Percentiles rank a stretch among this genome's conserved stretches.
Conservation (phyloP, 2,329 filamentous ascomycete genomes). For the Fusarium miscanthi region DNA sequence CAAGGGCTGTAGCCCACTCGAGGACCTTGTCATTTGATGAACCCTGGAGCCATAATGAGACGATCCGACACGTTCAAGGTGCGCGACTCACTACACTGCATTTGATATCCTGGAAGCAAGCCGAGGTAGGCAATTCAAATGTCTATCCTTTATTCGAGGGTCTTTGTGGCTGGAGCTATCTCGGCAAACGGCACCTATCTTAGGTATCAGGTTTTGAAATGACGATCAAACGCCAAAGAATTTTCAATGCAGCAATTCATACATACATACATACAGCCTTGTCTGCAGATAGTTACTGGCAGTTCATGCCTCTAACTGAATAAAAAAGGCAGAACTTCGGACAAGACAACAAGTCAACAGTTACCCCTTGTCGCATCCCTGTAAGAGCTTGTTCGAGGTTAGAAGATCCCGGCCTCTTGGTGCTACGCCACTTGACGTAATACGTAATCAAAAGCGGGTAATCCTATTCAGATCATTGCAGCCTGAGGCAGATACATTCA, state of each 20-base stretch:
- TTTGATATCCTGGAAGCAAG: not conserved
- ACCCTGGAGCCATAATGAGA: not conserved
- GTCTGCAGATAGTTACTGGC: not conserved
- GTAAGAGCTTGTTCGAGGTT: slow-evolving; percentile 15
- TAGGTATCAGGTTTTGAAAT: not conserved
- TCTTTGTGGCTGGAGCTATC: slow-evolving; percentile 1
- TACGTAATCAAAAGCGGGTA: slow-evolving; percentile 31
- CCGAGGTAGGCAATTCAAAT: slow-evolving; percentile 10
- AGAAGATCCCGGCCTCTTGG: slow-evolving; percentile 8
- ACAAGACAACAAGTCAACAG: not conserved
- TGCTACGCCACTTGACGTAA: slow-evolving; percentile 42
- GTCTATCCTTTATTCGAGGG: slow-evolving; percentile 11
- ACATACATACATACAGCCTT: not conserved
- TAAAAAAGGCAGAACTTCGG: not conserved
- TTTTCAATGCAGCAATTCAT: not conserved
- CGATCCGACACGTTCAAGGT: not conserved
- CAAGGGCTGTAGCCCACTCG: slow-evolving; percentile 8
- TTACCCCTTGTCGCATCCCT: slow-evolving; percentile 6
- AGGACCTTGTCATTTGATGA: not conserved
- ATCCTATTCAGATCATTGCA: not conserved
- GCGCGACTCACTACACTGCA: slow-evolving; percentile 4
- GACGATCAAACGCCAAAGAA: not conserved
- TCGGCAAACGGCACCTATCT: slow-evolving; percentile 13
- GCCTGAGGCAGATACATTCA: slow-evolving; percentile 20
- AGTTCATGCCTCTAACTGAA: not conserved